Base-by-base conservation (phyloP, 768 basidiomycete genomes). In the Termitomyces titanicus region DNA sequence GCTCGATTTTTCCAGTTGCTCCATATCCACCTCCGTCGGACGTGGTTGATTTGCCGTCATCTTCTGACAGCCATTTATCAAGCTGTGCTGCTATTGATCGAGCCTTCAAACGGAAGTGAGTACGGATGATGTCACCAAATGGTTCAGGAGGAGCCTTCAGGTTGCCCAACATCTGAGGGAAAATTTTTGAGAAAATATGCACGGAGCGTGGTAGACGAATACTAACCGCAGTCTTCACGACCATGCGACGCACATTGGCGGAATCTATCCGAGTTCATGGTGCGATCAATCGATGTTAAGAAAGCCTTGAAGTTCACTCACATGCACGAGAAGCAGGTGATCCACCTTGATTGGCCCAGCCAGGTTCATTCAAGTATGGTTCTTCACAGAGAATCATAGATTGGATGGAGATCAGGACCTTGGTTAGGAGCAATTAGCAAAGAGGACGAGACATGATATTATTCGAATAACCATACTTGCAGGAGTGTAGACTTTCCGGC, bases 351-450 rank as follows among this genome's bases (percentile, higher is more conserved):
- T 71, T 72, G 20, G 90, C 86, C 90, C 90, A 92, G 24, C 89
- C 93, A 18, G 94, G 94, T 68, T 98, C 94, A 61, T 96, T 96
- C 57, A 94, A 70, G 67, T 94, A 96, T 9, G 95, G 92, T 63
- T 94, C 94, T 18, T 96, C 95, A 58, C 90, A 94, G 24, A 97
- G 75, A 61, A 97, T 96, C 91, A 98, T 93, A 15, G 92, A 93
- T 74, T 97, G 95, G 31, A 98, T 95, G 15, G 94, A 95, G 37
- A 97, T 90, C 39, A 98, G 77, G 35, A 95, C 92, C 81, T 96
- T 67, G 37, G 83, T 17, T 79, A 84, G 20, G 79, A 85, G 42
- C 10, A n/a, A 17, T 44, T 29, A 35, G 43, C 18, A 62, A 77
- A 77, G 25, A 35, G 50, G 8, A 42, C 24, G 48, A 24, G 39